Percentiles rank a stretch among this genome's conserved stretches.
phyloP scores from a whole-genome alignment of 306 rosid genomes.

The Mimosa bimucronata region DNA sequence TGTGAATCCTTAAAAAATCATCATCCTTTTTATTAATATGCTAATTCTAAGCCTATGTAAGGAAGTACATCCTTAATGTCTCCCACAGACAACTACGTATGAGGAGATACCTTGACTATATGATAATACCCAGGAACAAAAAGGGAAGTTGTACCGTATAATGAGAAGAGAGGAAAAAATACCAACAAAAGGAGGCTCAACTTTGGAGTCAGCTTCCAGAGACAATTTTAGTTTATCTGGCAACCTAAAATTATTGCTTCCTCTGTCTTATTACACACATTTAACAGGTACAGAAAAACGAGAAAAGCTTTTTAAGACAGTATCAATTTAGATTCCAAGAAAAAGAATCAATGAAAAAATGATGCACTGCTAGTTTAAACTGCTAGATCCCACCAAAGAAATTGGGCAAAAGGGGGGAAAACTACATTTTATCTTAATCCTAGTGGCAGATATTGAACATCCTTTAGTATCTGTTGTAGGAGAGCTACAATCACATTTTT shows the following conservation, averaged over 20 bases:
- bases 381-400: conserved; percentile 77
- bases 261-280: conserved; percentile 44
- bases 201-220: conserved; percentile 8
- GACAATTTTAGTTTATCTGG: conserved; percentile 38
- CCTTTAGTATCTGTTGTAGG: conserved; percentile 73
- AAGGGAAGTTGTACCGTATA: neutral
- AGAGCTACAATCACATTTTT: conserved; percentile 90
- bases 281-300: conserved; percentile 30
- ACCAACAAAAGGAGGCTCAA: neutral
- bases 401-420: conserved; percentile 36
- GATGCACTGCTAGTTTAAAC: conserved; percentile 74
- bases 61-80: neutral
- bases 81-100: neutral
- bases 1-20: neutral
- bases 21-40: neutral
- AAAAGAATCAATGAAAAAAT: conserved; percentile 89
- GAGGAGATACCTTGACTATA: neutral
- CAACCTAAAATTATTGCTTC: conserved; percentile 40
- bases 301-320: conserved; percentile 40
- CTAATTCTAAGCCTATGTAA: neutral
- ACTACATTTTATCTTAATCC: conserved; percentile 84
- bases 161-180: neutral
- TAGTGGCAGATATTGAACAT: conserved; percentile 84
- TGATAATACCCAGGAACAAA: neutral
- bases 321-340: conserved; percentile 59